phyloP scores from a whole-genome alignment of 495 filamentous ascomycete genomes.

The Wilcoxina mikolae region DNA sequence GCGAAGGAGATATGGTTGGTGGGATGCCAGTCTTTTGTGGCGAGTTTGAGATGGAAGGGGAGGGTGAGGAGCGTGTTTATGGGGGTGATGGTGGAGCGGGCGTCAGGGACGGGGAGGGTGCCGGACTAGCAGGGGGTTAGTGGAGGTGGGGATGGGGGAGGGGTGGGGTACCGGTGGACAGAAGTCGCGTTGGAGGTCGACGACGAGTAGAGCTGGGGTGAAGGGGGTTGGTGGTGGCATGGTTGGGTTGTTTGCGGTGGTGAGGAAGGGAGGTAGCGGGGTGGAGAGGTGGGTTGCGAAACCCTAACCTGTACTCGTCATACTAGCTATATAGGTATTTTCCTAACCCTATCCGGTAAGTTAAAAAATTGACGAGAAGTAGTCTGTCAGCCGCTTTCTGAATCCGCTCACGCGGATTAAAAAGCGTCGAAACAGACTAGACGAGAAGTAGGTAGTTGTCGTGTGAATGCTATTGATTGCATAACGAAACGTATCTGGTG shows the following conservation, averaged over 20 bases:
- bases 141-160: not conserved
- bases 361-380: too few species aligned
- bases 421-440: too few species aligned
- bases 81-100: conserved; percentile 48
- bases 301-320: too few species aligned
- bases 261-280: too few species aligned
- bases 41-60: conserved; percentile 59
- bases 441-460: too few species aligned
- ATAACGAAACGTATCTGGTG: too few species aligned
- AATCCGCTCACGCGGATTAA: too few species aligned
- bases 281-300: too few species aligned
- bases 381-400: too few species aligned
- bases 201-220: conserved; percentile 51
- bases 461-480: too few species aligned
- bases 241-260: conserved; percentile 1
- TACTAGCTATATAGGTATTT: too few species aligned
- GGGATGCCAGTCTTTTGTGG: conserved; percentile 86
- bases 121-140: conserved; percentile 44
- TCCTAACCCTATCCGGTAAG: too few species aligned
- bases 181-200: conserved; percentile 95
- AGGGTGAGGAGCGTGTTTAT: conserved; percentile 64
- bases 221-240: conserved; percentile 23
- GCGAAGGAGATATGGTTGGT: conserved; percentile 78
- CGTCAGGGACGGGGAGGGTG: conserved; percentile 59
- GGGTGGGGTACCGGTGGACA: conserved; percentile 50